A percentile compares a stretch with the other conserved stretches of the same genome.
These are phyloP conservation scores for Spathaspora sp. DNA, from an alignment of 1,139 yeast species.

Conservation along the genomic window DNA sequence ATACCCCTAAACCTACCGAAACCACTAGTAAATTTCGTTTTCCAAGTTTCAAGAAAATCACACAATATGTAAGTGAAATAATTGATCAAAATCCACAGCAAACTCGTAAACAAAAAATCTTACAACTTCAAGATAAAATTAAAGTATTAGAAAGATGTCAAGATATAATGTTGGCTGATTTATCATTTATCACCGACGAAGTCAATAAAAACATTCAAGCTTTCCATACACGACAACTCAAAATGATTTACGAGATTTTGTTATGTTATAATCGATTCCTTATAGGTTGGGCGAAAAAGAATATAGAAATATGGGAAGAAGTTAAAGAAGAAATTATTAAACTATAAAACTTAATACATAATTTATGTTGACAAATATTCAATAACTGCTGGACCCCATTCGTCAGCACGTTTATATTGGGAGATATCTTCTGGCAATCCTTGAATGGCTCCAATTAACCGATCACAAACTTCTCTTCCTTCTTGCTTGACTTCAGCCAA, in stretches of 20 bases:
- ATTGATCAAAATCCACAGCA: constrained; percentile 72
- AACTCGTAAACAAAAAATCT: constrained; percentile 57
- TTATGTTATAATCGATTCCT: constrained; percentile 57
- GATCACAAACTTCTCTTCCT: constrained; percentile 41
- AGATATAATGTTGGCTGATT: constrained; percentile 55
- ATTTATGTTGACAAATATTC: constrained; percentile 22
- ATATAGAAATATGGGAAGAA: constrained; percentile 73
- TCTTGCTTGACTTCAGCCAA: constrained; percentile 53
- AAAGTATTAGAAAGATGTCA: constrained; percentile 57
- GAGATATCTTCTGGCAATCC: constrained; percentile 42
- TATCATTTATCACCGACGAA: constrained; percentile 51
- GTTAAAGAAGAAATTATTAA: constrained; percentile 46
- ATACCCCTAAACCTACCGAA: not conserved
- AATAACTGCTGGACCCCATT: constrained; percentile 41
- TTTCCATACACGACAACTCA: constrained; percentile 53
- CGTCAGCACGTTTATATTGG: constrained; percentile 36
- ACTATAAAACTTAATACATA: constrained; percentile 16
- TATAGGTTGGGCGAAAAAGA: constrained; percentile 69
- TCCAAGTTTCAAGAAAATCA: constrained; percentile 46
- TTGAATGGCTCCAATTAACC: constrained; percentile 41
- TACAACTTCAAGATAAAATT: constrained; percentile 52
- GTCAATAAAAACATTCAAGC: constrained; percentile 49
- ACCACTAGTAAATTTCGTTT: constrained; percentile 20
- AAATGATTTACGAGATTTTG: constrained; percentile 40
- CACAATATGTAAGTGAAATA: constrained; percentile 65